Base-by-base conservation (phyloP, 148 eudicot species). In the Camellia lanceoleosa region DNA sequence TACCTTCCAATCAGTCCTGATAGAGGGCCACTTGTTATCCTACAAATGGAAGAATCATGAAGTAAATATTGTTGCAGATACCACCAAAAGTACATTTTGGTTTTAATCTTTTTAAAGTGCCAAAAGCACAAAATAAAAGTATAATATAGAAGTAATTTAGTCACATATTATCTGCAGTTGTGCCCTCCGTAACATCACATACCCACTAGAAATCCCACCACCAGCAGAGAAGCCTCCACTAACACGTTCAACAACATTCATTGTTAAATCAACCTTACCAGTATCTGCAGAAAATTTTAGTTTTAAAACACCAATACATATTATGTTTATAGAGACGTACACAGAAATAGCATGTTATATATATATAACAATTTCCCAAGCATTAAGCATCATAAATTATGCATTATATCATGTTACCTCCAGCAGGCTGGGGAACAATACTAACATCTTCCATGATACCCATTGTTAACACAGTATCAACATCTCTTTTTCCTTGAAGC, bases 131-230 rank as follows among this genome's bases (percentile, higher is more conserved):
- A 65, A 30, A 30, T 38, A 55, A 10, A 74, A 74, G 42, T 12
- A 19, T 11, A 65, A 6, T 66, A 19, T 4, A 30, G 3, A 68
- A 61, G 23, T 3, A 16, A 61, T 16, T 78, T 68, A 30, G 49
- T 43, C 30, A 78, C 3, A 67, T 2, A 6, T 47, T 8, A 52
- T 14, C 19, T 9, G 3, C n/a, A 54, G 19, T 13, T 73, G 52
- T 55, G 71, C 47, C 46, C 58, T 64, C 71, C 38, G 20, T 62
- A 49, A 69, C 75, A 80, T 72, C 59, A 87, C 98, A 83, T 90
- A 94, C 99, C 99, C 98, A 83, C 98, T 96, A 75, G 99, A 96
- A 81, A 96, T 89, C 74, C 99, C 99, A 80, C 99, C 99, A 84
- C 99, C 99, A 70, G 98, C 99, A 77, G 99, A 96, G 77, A 96